Base-by-base conservation (phyloP, 176 grass and related monocot genomes). In the Tuctoria greenei region DNA sequence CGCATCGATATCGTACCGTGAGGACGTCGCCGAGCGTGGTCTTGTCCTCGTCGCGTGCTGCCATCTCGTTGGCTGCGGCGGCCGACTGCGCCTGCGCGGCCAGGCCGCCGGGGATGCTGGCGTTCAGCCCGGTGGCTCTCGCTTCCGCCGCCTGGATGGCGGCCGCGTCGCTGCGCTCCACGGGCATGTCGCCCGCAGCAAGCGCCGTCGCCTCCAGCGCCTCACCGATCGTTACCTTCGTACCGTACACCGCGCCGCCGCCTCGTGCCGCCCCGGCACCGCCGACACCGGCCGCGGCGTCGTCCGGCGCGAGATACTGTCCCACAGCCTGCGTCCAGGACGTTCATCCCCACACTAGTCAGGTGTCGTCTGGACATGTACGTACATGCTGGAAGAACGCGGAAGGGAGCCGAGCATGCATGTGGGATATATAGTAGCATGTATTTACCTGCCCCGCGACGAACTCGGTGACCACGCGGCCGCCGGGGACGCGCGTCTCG, bases 131-230 rank as follows among this genome's bases (percentile, higher is more conserved):
- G 0, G 90, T 85, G 11, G 86, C 86, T 2, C 77, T 39, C 17
- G 63, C 69, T 17, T 93, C 90, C 5, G 88, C 88, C 1, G 86
- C 90, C 55, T 93, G 86, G 70, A 97, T 93, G 11, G 86, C 93
- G 0, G 90, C 88, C n/a, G 83, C 83, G 72, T 93, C 93, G 67
- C 93, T 93, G 36, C 37, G 80, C 45, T 97, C 90, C 63, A 91
- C 81, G 5, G 90, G 83, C 78, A 31, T 69, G 43, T 49, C 47
- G 0, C 83, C 85, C 0, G 66, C 83, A 1, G 85, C 61, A 10
- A 76, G 60, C 1, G 64, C 86, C 8, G 93, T 27, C 2, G 83
- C 88, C 74, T 97, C 88, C 12, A 91, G 74, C 4, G 90, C 93
- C 54, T 93, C 93, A 8, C 88, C 88, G 52, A 91, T 83, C 4